Percentiles rank a stretch among this genome's conserved stretches.
These are phyloP conservation scores for Suillus sp. DNA, from an alignment of 768 basidiomycete species.

Conservation along the genomic window DNA sequence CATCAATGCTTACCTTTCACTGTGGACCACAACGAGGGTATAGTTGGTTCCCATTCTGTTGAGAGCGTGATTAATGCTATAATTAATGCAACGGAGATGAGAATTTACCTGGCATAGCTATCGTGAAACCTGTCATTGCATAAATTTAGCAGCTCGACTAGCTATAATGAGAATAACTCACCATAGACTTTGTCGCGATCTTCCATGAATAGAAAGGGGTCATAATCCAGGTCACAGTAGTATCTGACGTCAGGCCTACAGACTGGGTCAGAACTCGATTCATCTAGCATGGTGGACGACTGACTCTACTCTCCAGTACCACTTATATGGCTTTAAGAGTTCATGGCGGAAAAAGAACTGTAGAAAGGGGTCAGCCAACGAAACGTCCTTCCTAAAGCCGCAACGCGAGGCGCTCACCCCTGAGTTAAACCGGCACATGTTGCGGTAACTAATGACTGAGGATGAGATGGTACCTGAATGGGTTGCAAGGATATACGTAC, in stretches of 20 bases:
- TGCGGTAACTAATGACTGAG: conserved; percentile 51
- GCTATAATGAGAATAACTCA: conserved; percentile 13
- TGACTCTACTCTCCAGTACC: conserved; percentile 65
- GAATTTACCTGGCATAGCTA: conserved; percentile 46
- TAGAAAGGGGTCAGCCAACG: conserved; percentile 13
- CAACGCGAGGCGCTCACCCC: conserved; percentile 43
- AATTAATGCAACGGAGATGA: not conserved
- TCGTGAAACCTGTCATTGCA: conserved; percentile 51
- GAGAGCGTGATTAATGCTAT: not conserved
- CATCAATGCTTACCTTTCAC: conserved; percentile 50
- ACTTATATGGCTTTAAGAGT: conserved; percentile 53
- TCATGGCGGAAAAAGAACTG: conserved; percentile 61
- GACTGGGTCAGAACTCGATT: conserved; percentile 5
- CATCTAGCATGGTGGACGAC: conserved; percentile 17
- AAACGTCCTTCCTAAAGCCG: not conserved
- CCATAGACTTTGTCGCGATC: conserved; percentile 56
- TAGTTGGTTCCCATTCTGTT: conserved; percentile 60
- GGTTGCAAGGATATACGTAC: conserved; percentile 29
- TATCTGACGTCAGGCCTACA: conserved; percentile 51
- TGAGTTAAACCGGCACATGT: conserved; percentile 79
- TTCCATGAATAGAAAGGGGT: conserved; percentile 60
- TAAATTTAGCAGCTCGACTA: not conserved
- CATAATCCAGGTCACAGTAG: conserved; percentile 53
- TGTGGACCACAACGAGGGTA: conserved; percentile 62
- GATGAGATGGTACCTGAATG: not conserved